Evolutionary conservation across 495 filamentous ascomycete genomes (phyloP).

Genomic region (Penicillium egyptiacum): DNA sequence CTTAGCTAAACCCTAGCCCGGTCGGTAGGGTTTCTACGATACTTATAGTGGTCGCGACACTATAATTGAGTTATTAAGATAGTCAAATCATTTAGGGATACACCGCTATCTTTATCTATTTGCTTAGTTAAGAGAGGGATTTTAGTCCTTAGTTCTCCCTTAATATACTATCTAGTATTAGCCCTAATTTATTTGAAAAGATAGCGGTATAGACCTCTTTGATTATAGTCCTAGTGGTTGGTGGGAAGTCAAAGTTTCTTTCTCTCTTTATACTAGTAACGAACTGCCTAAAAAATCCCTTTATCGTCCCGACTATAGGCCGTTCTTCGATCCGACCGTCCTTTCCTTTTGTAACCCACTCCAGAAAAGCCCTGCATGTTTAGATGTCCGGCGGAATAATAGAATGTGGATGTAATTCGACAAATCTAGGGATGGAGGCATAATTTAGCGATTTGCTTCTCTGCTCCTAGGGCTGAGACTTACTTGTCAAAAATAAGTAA

Average conservation of each 20-base stretch:
- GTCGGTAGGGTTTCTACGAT: constrained; percentile 5
- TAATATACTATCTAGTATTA: constrained; percentile 10
- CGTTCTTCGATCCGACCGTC: constrained; percentile 5
- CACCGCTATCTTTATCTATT: constrained; percentile 8
- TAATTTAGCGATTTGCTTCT: neutral
- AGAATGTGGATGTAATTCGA: neutral
- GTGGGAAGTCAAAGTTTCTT: constrained; percentile 23
- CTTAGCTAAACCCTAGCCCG: constrained; percentile 10
- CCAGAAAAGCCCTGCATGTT: constrained; percentile 1
- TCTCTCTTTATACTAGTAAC: neutral
- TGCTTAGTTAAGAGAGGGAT: constrained; percentile 8
- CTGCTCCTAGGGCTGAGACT: neutral
- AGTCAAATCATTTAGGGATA: constrained; percentile 15
- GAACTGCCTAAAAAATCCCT: constrained; percentile 7
- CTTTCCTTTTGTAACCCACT: neutral
- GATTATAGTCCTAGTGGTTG: neutral
- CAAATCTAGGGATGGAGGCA: neutral
- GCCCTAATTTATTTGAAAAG: neutral
- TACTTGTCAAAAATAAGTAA: constrained; percentile 3
- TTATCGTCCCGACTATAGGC: constrained; percentile 7
- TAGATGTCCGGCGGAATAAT: neutral
- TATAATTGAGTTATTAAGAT: constrained; percentile 15
- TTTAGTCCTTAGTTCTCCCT: constrained; percentile 1
- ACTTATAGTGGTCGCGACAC: constrained; percentile 14
- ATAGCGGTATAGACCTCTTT: neutral